Base-by-base conservation (phyloP, 495 filamentous ascomycete species). In the Aspergillus affinis region DNA sequence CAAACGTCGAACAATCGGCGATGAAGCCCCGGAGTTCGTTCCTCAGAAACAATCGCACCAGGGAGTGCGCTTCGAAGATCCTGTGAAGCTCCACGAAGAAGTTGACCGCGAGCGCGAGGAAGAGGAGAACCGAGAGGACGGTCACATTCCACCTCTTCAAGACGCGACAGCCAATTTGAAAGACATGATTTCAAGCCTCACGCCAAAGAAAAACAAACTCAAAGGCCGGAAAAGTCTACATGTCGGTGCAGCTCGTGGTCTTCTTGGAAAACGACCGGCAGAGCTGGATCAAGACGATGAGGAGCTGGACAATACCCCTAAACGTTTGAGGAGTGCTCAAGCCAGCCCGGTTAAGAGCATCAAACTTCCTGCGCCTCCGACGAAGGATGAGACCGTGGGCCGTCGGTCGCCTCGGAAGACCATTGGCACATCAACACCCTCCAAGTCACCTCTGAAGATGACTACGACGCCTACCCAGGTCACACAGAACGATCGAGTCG, bases 261-360 rank as follows among this genome's bases (percentile, higher is more conserved):
- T 93, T 36, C 77, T 93, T 7, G 90, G 90, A 8, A 93, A 92
- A 65, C 79, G 90, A 20, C 89, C 89, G 6, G 75, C 75, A 7
- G 90, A 93, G 67, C 80, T 91, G 49, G 89, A 91, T 62, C 77
- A 82, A 18, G 84, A 86, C 15, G 70, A 78, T 17, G 88, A 91
- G 5, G 89, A 90, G n/a, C 84, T 78, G 29, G 79, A 79, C 49
- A 83, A 80, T 59, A 87, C 87, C 1, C 81, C 89, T 10, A 90
- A 91, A 68, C 80, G 86, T 52, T 76, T 91, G 23, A 89, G 86
- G 67, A 84, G 82, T n/a, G 83, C 82, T 47, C 82, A 88, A 69
- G 84, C 84, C 51, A 93, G 90, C 62, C 90, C 90, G 4, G 88
- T 92, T 62, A 93, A 93, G 73, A 88, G 84, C 45, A 78, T 91